These are phyloP conservation scores for Casuarina equisetifolia DNA, from an alignment of 306 rosid species.

Conservation along the genomic window DNA sequence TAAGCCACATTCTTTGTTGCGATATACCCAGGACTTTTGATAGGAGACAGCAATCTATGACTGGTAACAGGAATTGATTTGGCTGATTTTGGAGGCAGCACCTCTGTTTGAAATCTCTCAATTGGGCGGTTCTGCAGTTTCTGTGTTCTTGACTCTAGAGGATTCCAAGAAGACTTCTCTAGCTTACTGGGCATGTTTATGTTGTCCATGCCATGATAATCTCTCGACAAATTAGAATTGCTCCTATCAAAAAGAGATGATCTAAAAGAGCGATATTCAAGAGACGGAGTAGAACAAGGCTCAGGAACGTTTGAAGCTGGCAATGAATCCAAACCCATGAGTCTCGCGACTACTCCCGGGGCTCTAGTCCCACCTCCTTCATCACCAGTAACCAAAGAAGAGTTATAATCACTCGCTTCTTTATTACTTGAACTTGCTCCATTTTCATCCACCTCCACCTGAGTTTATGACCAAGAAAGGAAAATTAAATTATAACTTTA, in stretches of 20 bases:
- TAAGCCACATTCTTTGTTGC: conserved; percentile 57
- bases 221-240: conserved; percentile 35
- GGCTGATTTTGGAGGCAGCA: conserved; percentile 84
- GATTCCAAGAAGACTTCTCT: conserved; percentile 54
- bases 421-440: conserved; percentile 56
- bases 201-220: conserved; percentile 37
- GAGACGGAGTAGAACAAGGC: conserved; percentile 39
- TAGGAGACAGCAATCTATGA: conserved; percentile 83
- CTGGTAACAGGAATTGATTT: conserved; percentile 83
- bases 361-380: conserved; percentile 69
- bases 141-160: conserved; percentile 44
- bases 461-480: conserved; percentile 33
- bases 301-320: conserved; percentile 50
- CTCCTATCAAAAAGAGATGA: conserved; percentile 46
- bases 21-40: conserved; percentile 64
- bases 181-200: conserved; percentile 44
- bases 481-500: background rate
- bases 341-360: conserved; percentile 84
- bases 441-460: conserved; percentile 57
- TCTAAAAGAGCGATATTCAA: conserved; percentile 46
- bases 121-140: conserved; percentile 49
- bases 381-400: conserved; percentile 50
- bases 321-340: conserved; percentile 91
- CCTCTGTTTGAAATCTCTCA: conserved; percentile 81
- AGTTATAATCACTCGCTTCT: conserved; percentile 51